These are phyloP conservation scores for Acrocalymma vagum DNA, from an alignment of 2,329 filamentous ascomycete genomes.

Conservation along the genomic window DNA sequence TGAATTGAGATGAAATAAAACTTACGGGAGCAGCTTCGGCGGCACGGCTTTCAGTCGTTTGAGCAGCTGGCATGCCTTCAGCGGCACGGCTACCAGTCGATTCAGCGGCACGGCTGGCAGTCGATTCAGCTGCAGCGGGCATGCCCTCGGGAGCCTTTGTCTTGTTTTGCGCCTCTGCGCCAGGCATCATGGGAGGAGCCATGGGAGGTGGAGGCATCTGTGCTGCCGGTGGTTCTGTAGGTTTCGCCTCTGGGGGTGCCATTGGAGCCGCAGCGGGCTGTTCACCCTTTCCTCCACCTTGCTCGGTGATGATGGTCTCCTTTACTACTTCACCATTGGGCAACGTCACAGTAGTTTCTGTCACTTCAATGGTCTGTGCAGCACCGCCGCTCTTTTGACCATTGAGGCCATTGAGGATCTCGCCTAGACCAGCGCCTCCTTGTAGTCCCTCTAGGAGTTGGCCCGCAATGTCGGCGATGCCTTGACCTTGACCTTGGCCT, in stretches of 20 bases:
- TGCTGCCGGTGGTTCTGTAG: slow-evolving; percentile 2
- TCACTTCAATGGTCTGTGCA: slow-evolving; percentile 5
- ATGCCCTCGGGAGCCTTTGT: neutral
- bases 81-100: too few species aligned
- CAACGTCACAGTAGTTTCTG: slow-evolving; percentile 13
- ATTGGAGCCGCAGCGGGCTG: slow-evolving; percentile 12
- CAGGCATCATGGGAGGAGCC: neutral
- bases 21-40: too few species aligned
- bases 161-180: neutral
- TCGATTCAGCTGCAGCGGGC: slow-evolving; percentile 8
- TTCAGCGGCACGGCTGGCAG: slow-evolving; percentile 1
- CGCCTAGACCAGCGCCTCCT: slow-evolving; percentile 17
- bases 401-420: slow-evolving; percentile 17
- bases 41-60: too few species aligned
- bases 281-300: slow-evolving; percentile 12
- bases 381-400: too few species aligned
- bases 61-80: too few species aligned
- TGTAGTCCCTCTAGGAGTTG: slow-evolving; percentile 18
- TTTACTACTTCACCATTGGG: slow-evolving; percentile 17
- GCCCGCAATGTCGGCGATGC: slow-evolving; percentile 16
- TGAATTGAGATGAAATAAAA: too few species aligned
- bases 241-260: slow-evolving; percentile 8
- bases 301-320: slow-evolving; percentile 19
- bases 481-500: slow-evolving; percentile 8
- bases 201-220: slow-evolving; percentile 4